phyloP scores from a whole-genome alignment of 2,329 filamentous ascomycete species.

The Aspergillus udagawae region DNA sequence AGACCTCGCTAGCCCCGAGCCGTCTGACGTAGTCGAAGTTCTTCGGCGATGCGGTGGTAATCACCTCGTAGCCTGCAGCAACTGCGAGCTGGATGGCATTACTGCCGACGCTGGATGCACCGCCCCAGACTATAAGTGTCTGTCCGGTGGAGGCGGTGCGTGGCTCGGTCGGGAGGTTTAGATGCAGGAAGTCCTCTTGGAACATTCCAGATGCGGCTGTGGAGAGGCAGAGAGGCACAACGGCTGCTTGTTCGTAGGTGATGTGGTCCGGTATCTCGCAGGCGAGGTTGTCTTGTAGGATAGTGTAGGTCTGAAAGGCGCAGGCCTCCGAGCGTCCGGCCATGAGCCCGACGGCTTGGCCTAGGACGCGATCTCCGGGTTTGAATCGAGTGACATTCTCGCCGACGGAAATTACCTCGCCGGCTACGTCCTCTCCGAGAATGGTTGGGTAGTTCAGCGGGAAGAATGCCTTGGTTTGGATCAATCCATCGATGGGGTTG shows the following conservation, averaged over 20 bases:
- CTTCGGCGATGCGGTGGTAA: constrained; percentile 9
- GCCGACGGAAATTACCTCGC: constrained; percentile 11
- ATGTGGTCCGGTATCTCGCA: constrained; percentile 24
- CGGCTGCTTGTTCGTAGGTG: constrained; percentile 26
- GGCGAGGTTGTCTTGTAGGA: constrained; percentile 18
- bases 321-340: constrained; percentile 8
- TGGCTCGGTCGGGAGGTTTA: constrained; percentile 11
- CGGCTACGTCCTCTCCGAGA: constrained; percentile 16
- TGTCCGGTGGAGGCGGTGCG: no score
- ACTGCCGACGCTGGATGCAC: constrained; percentile 12
- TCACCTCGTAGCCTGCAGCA: constrained; percentile 11
- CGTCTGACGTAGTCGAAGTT: constrained; percentile 27
- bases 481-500: constrained; percentile 32
- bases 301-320: constrained; percentile 30
- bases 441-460: constrained; percentile 11
- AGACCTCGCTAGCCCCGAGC: constrained; percentile 43
- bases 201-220: constrained; percentile 30
- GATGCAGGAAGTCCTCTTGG: constrained; percentile 18
- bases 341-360: constrained; percentile 14
- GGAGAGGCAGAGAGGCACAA: constrained; percentile 30
- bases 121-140: constrained; percentile 13
- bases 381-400: constrained; percentile 9
- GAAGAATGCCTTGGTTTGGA: constrained; percentile 20
- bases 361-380: constrained; percentile 27
- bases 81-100: constrained; percentile 11